Percentiles rank a stretch among this genome's conserved stretches.
Evolutionary conservation across 1,284 basidiomycete genomes (phyloP).

Genomic region (Boletus semigastroideus): DNA sequence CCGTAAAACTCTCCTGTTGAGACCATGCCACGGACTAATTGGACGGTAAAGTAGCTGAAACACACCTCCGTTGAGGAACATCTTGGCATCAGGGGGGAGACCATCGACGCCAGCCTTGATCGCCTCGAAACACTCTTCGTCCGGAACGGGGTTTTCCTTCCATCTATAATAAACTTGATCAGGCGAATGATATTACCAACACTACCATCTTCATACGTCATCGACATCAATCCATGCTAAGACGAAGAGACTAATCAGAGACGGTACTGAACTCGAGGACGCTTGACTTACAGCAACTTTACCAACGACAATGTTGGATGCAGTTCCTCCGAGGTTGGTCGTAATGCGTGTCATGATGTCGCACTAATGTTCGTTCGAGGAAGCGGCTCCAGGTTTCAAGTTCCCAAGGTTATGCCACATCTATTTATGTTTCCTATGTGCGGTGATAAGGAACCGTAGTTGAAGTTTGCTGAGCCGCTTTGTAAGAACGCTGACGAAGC

Average conservation of each 20-base stretch:
- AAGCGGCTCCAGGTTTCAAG: background rate
- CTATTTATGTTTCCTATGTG: no score
- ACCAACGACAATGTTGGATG: conserved; percentile 28
- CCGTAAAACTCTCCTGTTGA: conserved; percentile 35
- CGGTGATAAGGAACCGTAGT: no score
- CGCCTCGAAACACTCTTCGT: conserved; percentile 57
- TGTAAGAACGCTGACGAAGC: no score
- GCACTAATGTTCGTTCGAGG: background rate
- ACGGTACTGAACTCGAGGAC: background rate
- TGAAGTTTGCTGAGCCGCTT: no score
- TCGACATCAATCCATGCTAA: conserved; percentile 32
- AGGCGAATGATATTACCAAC: background rate
- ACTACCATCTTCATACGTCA: conserved; percentile 20
- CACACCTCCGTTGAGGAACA: conserved; percentile 49
- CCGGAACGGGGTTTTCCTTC: conserved; percentile 32
- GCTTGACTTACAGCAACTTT: conserved; percentile 37
- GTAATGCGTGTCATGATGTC: conserved; percentile 22
- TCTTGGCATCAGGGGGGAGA: conserved; percentile 46
- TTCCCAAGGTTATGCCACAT: no score
- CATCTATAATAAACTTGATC: conserved; percentile 6
- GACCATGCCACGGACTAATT: background rate
- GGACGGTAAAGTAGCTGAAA: no score
- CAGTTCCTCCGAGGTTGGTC: conserved; percentile 36
- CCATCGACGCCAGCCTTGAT: conserved; percentile 64
- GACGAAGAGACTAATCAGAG: background rate